Conservation (phyloP, 148 eudicot genomes). For the Rhododendron griersonianum region DNA sequence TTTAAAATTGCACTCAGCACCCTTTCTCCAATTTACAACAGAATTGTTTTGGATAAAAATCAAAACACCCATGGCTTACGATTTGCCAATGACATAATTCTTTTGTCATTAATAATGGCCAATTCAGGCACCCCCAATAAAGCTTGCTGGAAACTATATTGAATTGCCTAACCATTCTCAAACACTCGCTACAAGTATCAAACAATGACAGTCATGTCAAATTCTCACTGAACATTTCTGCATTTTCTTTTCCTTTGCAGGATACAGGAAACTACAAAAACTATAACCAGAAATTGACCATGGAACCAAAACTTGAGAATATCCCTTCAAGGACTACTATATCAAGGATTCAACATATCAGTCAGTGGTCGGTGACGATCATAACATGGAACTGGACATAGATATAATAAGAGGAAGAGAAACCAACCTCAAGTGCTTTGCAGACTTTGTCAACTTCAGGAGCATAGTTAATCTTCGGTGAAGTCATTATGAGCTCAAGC, state of each 20-base stretch:
- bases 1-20: neutral
- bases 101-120: neutral
- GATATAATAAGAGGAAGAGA: neutral
- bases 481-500: conserved; percentile 87
- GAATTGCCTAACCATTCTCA: neutral
- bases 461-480: conserved; percentile 70
- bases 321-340: neutral
- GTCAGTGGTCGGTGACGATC: neutral
- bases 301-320: neutral
- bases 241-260: neutral
- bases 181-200: neutral
- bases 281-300: neutral
- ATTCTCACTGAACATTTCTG: neutral
- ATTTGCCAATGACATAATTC: neutral
- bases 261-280: neutral
- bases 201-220: neutral
- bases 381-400: neutral
- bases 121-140: neutral
- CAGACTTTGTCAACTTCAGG: conserved; percentile 95
- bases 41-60: neutral
- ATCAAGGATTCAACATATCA: neutral
- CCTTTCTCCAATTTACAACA: neutral
- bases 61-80: neutral
- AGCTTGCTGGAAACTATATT: neutral
- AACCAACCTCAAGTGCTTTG: conserved; percentile 94